Percentiles rank a stretch among this genome's conserved stretches.
These are phyloP conservation scores for Botryotinia convoluta DNA, from an alignment of 2,329 filamentous ascomycete species.

Conservation along the genomic window DNA sequence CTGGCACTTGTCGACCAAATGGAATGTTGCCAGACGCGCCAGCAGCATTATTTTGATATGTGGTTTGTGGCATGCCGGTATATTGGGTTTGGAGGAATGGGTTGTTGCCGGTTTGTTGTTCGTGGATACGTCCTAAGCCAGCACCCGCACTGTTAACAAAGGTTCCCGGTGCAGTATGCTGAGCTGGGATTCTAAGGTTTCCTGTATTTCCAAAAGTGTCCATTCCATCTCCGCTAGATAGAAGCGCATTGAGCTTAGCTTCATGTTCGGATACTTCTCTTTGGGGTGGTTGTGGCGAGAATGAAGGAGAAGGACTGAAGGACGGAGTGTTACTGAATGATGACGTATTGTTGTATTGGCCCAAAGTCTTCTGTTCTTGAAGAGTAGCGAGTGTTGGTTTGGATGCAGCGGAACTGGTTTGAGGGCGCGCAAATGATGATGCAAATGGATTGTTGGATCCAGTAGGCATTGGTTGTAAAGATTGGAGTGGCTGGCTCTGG, in stretches of 20 bases:
- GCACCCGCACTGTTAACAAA: slow-evolving; percentile 94
- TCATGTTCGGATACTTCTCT: slow-evolving; percentile 61
- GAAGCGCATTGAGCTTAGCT: slow-evolving; percentile 79
- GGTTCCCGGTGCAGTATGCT: slow-evolving; percentile 92
- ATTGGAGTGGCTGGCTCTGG: slow-evolving; percentile 55
- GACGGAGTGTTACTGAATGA: slow-evolving; percentile 52
- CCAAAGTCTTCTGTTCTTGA: slow-evolving; percentile 79
- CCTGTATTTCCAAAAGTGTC: slow-evolving; percentile 98
- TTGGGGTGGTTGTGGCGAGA: slow-evolving; percentile 47
- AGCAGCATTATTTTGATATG: slow-evolving; percentile 47
- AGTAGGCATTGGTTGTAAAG: slow-evolving; percentile 79
- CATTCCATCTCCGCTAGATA: slow-evolving; percentile 85
- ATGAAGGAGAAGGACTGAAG: slow-evolving; percentile 47
- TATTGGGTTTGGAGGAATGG: slow-evolving; percentile 85
- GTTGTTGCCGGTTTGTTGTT: slow-evolving; percentile 67
- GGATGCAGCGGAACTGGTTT: slow-evolving; percentile 50
- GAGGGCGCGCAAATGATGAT: slow-evolving; percentile 62
- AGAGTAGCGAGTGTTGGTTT: slow-evolving; percentile 73
- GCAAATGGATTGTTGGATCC: slow-evolving; percentile 99
- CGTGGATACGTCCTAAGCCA: slow-evolving; percentile 66
- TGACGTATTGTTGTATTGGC: slow-evolving; percentile 35
- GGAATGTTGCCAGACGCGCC: slow-evolving; percentile 30
- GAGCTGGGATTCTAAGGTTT: slow-evolving; percentile 88
- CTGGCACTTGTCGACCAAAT: slow-evolving; percentile 47
- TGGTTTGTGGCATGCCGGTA: slow-evolving; percentile 68